Evolutionary conservation across 2,329 filamentous ascomycete genomes (phyloP).

Genomic region (Fusarium albosuccineum): DNA sequence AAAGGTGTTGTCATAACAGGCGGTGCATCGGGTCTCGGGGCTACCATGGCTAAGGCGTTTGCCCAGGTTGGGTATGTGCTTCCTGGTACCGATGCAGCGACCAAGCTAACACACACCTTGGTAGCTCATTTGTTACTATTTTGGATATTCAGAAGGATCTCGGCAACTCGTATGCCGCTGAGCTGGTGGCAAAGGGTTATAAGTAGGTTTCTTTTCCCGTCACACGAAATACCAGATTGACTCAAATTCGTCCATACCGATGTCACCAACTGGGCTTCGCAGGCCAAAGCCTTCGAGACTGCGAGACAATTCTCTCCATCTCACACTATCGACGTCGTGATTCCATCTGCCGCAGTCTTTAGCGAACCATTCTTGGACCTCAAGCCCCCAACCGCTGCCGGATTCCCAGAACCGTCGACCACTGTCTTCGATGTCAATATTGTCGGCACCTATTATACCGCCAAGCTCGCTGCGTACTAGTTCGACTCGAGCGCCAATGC

Average conservation of each 20-base stretch:
- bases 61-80: background rate
- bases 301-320: background rate
- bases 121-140: background rate
- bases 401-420: background rate
- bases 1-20: background rate
- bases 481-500: background rate
- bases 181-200: background rate
- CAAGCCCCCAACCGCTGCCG: background rate
- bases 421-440: background rate
- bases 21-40: background rate
- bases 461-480: background rate
- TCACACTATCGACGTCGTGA: background rate
- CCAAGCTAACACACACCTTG: too few species aligned
- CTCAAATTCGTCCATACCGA: slow-evolving; percentile 1
- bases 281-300: background rate
- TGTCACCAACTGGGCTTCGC: background rate
- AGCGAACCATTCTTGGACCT: background rate
- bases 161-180: background rate
- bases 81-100: too few species aligned
- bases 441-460: background rate
- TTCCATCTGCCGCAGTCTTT: background rate
- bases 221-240: background rate
- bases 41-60: background rate
- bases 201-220: background rate
- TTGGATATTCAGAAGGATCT: background rate